A percentile compares a stretch with the other conserved stretches of the same genome.
Conservation (phyloP, 495 filamentous ascomycete species). For the Aspergillus campestris region DNA sequence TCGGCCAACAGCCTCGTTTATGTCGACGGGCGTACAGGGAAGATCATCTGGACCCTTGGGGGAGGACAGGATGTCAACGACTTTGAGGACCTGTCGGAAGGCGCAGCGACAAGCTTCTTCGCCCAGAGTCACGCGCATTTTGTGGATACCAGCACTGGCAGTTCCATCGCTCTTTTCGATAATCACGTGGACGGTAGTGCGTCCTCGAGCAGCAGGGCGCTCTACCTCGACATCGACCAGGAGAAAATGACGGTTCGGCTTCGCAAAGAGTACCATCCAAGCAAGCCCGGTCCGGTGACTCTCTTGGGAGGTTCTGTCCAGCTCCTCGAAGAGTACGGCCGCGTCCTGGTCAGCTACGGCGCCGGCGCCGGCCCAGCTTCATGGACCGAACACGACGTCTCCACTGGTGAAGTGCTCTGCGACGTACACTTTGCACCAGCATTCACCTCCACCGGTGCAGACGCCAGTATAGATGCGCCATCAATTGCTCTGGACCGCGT, state of each 20-base stretch:
- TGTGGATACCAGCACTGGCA: conserved; percentile 11
- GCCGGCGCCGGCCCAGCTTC: conserved; percentile 21
- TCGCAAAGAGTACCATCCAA: conserved; percentile 25
- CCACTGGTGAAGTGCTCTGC: conserved; percentile 20
- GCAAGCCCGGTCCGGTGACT: conserved; percentile 21
- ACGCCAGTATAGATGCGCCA: conserved; percentile 1
- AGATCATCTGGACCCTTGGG: conserved; percentile 34
- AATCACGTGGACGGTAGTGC: conserved; percentile 22
- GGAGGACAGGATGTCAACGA: conserved; percentile 26
- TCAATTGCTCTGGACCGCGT: conserved; percentile 27
- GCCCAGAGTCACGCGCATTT: conserved; percentile 36
- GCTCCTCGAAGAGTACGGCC: conserved; percentile 30
- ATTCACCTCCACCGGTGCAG: conserved; percentile 13
- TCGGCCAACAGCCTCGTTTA: conserved; percentile 30
- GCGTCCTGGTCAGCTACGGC: conserved; percentile 43
- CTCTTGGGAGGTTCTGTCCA: conserved; percentile 41
- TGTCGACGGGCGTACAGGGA: conserved; percentile 23
- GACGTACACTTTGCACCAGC: conserved; percentile 25
- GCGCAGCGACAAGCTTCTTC: conserved; percentile 34
- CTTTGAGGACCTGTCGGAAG: conserved; percentile 33
- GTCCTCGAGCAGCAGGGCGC: conserved; percentile 25
- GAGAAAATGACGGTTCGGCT: conserved; percentile 27
- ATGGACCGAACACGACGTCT: conserved; percentile 37
- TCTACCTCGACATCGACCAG: conserved; percentile 37
- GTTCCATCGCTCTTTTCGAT: conserved; percentile 28